These are phyloP conservation scores for Porcisia deanei DNA, from an alignment of 208 protist genomes.

Conservation along the genomic window DNA sequence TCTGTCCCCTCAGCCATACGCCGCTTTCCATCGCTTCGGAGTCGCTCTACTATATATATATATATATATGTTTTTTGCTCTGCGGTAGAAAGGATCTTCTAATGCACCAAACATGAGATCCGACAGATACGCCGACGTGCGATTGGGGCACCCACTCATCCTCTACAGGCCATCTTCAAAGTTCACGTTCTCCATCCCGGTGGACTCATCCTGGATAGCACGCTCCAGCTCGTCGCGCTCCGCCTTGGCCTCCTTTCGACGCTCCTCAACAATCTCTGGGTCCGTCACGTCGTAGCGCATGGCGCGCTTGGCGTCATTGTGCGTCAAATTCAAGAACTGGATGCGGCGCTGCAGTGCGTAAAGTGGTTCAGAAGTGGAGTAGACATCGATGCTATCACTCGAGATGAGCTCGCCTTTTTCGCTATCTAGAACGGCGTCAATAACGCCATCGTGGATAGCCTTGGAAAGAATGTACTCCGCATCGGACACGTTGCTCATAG, in stretches of 20 bases:
- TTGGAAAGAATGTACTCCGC: conserved; percentile 98
- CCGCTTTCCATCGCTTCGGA: not conserved
- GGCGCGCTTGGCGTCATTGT: conserved; percentile 95
- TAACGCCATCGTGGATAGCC: conserved; percentile 97
- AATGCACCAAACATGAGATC: not conserved
- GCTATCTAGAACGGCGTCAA: conserved; percentile 97
- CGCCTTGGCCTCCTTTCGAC: conserved; percentile 62
- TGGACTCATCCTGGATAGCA: conserved; percentile 71
- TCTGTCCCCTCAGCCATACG: not conserved
- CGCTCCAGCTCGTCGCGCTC: conserved; percentile 70
- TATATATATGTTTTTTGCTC: not conserved
- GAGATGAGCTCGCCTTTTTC: conserved; percentile 91
- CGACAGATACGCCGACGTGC: not conserved
- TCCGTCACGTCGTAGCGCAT: conserved; percentile 89
- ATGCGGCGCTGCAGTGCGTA: conserved; percentile 95
- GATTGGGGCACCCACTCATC: not conserved
- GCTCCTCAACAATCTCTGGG: conserved; percentile 77
- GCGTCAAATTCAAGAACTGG: conserved; percentile 94
- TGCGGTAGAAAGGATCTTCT: not conserved
- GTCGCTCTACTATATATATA: not conserved
- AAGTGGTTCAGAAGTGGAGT: conserved; percentile 96
- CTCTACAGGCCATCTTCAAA: conserved; percentile 85
- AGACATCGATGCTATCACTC: conserved; percentile 95
- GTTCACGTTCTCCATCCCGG: conserved; percentile 66
- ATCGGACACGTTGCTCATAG: conserved; percentile 95